phyloP scores from a whole-genome alignment of 106 monocot species.

The Allium fistulosum region DNA sequence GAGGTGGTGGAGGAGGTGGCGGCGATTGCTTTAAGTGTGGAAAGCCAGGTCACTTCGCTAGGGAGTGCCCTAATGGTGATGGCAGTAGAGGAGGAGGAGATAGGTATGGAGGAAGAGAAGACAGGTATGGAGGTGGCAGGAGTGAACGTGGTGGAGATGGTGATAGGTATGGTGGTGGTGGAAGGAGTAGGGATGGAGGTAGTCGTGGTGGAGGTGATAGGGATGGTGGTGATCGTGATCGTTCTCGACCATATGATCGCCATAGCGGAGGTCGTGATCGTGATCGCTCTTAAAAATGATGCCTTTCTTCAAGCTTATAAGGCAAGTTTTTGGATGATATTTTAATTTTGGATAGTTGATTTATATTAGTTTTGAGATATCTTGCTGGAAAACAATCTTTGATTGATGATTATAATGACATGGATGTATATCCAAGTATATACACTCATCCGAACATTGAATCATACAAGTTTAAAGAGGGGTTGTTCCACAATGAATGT shows the following conservation, averaged over 20 bases:
- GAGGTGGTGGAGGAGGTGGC: slow-evolving; percentile 19
- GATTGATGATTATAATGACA: no score
- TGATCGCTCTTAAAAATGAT: slow-evolving; percentile 31
- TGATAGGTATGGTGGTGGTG: slow-evolving; percentile 23
- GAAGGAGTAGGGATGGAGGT: slow-evolving; percentile 53
- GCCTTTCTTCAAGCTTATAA: slow-evolving; percentile 6
- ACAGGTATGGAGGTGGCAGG: slow-evolving; percentile 21
- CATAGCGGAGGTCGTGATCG: slow-evolving; percentile 36
- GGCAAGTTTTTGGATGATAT: neutral
- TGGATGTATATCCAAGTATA: no score
- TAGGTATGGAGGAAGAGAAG: slow-evolving; percentile 43
- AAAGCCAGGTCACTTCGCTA: slow-evolving; percentile 95
- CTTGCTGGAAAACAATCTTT: no score
- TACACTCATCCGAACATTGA: no score
- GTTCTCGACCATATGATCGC: slow-evolving; percentile 93
- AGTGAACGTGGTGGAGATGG: slow-evolving; percentile 57
- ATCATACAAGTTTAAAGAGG: no score
- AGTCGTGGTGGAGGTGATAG: slow-evolving; percentile 47
- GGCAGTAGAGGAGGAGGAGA: slow-evolving; percentile 74
- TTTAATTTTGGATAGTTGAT: no score
- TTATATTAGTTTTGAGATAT: no score
- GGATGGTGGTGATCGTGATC: slow-evolving; percentile 69
- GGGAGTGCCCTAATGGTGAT: slow-evolving; percentile 92
- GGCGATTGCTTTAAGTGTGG: slow-evolving; percentile 94
- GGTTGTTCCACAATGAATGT: no score